These are phyloP conservation scores for Forsythia viridissima DNA, from an alignment of 257 asterid genomes.

Conservation along the genomic window DNA sequence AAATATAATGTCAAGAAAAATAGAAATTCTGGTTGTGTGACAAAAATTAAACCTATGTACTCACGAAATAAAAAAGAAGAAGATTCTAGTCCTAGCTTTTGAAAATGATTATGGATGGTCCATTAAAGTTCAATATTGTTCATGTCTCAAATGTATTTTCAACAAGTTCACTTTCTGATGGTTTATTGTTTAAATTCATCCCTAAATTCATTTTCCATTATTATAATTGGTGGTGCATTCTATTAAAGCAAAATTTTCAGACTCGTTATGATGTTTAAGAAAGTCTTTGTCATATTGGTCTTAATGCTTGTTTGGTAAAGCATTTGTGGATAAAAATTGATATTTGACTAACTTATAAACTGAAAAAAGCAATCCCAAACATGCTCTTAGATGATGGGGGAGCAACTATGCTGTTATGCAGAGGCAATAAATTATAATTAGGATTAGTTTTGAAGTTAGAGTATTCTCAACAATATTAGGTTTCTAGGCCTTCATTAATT, in stretches of 20 bases:
- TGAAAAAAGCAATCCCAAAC: too few relatives aligned
- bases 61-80: background rate
- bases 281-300: conserved; percentile 3
- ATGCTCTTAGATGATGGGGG: background rate
- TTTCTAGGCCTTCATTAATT: conserved; percentile 13
- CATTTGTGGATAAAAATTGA: too few relatives aligned
- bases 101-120: background rate
- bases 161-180: conserved; percentile 5
- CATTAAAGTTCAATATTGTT: background rate
- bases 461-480: background rate
- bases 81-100: background rate
- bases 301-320: background rate
- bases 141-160: background rate
- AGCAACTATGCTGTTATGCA: background rate
- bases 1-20: background rate
- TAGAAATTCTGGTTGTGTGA: conserved; percentile 17
- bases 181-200: background rate
- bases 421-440: background rate
- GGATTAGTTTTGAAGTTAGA: background rate
- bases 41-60: background rate
- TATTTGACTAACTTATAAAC: too few relatives aligned
- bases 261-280: conserved; percentile 8
- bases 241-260: background rate
- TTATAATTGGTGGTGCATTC: background rate
- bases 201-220: background rate